Conservation (phyloP, 2,329 filamentous ascomycete genomes). For the Alternaria arborescens region DNA sequence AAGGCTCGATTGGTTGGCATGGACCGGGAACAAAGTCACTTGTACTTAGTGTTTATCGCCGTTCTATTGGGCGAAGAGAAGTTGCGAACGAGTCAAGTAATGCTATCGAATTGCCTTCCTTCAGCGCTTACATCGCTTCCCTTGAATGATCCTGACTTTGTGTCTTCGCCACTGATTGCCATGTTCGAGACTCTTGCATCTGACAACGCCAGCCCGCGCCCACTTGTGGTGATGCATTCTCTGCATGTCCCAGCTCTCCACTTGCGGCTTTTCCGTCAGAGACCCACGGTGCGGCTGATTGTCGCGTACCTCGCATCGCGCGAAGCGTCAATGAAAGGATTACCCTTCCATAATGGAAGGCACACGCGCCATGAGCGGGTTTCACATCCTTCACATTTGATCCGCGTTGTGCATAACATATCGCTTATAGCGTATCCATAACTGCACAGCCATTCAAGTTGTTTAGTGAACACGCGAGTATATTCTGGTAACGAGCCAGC, state of each 20-base stretch:
- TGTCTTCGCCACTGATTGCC: constrained; percentile 3
- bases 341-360: not conserved
- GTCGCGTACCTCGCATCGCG: constrained; percentile 13
- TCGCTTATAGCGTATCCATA: not conserved
- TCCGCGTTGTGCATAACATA: not conserved
- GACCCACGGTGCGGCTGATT: constrained; percentile 2
- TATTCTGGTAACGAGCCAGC: not conserved
- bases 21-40: constrained; percentile 7
- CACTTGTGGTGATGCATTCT: constrained; percentile 1
- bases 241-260: not conserved
- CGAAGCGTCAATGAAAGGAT: constrained; percentile 9
- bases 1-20: constrained; percentile 17
- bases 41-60: constrained; percentile 13
- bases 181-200: constrained; percentile 7
- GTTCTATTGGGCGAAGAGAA: constrained; percentile 18
- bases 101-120: constrained; percentile 18
- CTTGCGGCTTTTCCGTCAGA: constrained; percentile 1
- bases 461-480: not conserved
- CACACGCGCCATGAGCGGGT: constrained; percentile 3
- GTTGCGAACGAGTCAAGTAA: constrained; percentile 13
- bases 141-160: not conserved
- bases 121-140: constrained; percentile 24
- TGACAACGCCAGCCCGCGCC: constrained; percentile 7
- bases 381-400: not conserved
- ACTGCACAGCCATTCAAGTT: not conserved